phyloP scores from a whole-genome alignment of 768 basidiomycete genomes.

The Russula dissimulans region DNA sequence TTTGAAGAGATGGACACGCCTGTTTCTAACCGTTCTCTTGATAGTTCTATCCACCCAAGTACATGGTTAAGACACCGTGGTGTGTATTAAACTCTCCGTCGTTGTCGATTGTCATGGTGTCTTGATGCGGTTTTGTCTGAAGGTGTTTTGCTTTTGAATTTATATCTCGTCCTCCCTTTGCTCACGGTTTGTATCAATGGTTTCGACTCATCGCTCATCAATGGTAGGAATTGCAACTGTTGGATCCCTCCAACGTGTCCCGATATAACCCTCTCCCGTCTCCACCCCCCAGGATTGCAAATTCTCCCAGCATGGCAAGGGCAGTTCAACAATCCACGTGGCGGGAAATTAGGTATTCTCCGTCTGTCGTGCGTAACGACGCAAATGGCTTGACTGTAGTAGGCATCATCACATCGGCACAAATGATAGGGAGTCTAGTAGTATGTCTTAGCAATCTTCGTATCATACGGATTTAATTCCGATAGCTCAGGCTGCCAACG shows the following conservation, averaged over 20 bases:
- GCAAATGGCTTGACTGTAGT: not conserved
- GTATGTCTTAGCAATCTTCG: constrained; percentile 35
- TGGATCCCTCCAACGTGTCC: not conserved
- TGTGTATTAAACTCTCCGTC: constrained; percentile 22
- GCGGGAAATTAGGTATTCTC: constrained; percentile 36
- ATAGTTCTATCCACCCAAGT: constrained; percentile 50
- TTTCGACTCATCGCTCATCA: constrained; percentile 58
- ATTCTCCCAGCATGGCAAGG: constrained; percentile 56
- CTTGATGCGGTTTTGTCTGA: not conserved
- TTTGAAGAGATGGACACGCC: constrained; percentile 25
- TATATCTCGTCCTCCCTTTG: constrained; percentile 51
- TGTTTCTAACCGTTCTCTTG: constrained; percentile 43
- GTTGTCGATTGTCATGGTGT: not conserved
- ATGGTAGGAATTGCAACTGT: constrained; percentile 29
- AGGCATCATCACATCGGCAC: constrained; percentile 61
- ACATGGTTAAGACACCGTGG: constrained; percentile 56
- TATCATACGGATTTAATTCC: no score
- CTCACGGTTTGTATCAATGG: constrained; percentile 59
- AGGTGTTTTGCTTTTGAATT: constrained; percentile 52
- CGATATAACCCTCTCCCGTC: not conserved
- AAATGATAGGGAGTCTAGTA: constrained; percentile 45
- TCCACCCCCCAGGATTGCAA: constrained; percentile 48
- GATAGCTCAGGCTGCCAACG: no score
- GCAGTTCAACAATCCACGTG: constrained; percentile 44
- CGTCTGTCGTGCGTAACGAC: not conserved